A percentile compares a stretch with the other conserved stretches of the same genome.
phyloP scores from a whole-genome alignment of 163 green algal genomes.

The Chlorella variabilis region DNA sequence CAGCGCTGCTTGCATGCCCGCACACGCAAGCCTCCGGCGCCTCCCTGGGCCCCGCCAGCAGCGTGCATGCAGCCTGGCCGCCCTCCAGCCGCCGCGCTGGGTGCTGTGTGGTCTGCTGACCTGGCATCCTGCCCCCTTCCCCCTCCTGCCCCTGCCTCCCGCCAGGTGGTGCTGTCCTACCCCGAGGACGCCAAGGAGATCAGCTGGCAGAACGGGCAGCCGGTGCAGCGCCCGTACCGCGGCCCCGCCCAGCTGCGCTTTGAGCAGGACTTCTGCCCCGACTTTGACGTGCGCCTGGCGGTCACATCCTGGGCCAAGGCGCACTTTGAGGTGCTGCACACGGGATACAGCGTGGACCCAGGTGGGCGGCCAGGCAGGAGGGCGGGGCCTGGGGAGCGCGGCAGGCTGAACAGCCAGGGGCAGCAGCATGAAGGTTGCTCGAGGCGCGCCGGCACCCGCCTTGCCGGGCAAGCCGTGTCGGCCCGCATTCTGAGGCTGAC shows the following conservation, averaged over 20 bases:
- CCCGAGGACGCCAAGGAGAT: slow-evolving; percentile 68
- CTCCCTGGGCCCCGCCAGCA: too few species aligned
- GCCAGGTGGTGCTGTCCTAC: slow-evolving; percentile 60
- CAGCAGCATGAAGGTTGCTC: too few species aligned
- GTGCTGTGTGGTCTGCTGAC: not conserved
- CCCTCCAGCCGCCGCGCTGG: too few species aligned
- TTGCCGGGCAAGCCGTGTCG: too few species aligned
- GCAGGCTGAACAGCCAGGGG: not conserved
- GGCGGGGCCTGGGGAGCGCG: not conserved
- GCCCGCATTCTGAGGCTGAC: too few species aligned
- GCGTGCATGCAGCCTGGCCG: too few species aligned
- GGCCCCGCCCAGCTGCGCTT: slow-evolving; percentile 61
- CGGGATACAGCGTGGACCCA: not conserved
- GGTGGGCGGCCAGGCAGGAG: too few species aligned
- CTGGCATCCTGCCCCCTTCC: not conserved
- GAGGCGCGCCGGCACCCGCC: too few species aligned
- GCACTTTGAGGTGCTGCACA: slow-evolving; percentile 63
- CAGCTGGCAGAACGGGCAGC: slow-evolving; percentile 62
- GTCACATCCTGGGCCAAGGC: slow-evolving; percentile 68
- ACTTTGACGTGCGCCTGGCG: slow-evolving; percentile 62
- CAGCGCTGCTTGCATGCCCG: not conserved
- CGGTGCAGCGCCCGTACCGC: slow-evolving; percentile 45
- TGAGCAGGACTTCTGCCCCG: slow-evolving; percentile 52
- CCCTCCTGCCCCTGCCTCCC: too few species aligned
- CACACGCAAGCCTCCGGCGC: not conserved